Conservation (phyloP, 2,329 filamentous ascomycete species). For the Colletotrichum tabaci region DNA sequence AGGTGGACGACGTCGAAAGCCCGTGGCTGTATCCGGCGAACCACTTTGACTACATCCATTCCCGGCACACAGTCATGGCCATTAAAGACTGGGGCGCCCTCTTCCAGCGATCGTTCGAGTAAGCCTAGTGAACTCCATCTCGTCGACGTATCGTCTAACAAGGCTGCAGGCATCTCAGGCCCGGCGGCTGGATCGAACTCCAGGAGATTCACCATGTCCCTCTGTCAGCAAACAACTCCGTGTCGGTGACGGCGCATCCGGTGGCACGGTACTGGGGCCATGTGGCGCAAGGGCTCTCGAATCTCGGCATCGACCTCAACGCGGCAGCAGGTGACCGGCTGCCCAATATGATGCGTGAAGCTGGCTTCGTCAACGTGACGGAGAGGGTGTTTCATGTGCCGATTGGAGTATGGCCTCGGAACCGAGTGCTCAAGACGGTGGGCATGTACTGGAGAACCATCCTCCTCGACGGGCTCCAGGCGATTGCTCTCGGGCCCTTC, state of each 20-base stretch:
- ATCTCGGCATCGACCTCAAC: conserved; percentile 63
- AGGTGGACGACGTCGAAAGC: conserved; percentile 71
- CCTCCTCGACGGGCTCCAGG: conserved; percentile 64
- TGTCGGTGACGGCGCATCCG: conserved; percentile 56
- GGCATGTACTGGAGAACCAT: conserved; percentile 67
- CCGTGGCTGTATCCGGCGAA: conserved; percentile 69
- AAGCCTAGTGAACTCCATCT: conserved; percentile 42
- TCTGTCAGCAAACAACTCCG: conserved; percentile 57
- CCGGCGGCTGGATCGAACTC: conserved; percentile 69
- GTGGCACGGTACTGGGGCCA: conserved; percentile 64
- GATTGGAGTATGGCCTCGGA: conserved; percentile 68
- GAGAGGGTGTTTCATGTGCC: conserved; percentile 67
- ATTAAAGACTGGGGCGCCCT: conserved; percentile 70
- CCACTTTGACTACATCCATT: conserved; percentile 74
- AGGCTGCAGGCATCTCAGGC: conserved; percentile 61
- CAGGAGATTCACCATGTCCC: conserved; percentile 69
- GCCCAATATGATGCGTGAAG: conserved; percentile 62
- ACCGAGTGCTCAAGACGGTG: conserved; percentile 65
- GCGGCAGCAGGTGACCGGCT: conserved; percentile 59
- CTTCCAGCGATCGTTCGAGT: conserved; percentile 63
- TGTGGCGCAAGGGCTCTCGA: conserved; percentile 60
- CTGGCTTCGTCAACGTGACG: conserved; percentile 67
- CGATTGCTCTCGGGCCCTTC: conserved; percentile 67
- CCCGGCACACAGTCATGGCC: conserved; percentile 69
- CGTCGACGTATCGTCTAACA: background rate